Percentiles rank a stretch among this genome's conserved stretches.
Conservation (phyloP, 805 yeast genomes). For the Wickerhamomyces strasburgensis region DNA sequence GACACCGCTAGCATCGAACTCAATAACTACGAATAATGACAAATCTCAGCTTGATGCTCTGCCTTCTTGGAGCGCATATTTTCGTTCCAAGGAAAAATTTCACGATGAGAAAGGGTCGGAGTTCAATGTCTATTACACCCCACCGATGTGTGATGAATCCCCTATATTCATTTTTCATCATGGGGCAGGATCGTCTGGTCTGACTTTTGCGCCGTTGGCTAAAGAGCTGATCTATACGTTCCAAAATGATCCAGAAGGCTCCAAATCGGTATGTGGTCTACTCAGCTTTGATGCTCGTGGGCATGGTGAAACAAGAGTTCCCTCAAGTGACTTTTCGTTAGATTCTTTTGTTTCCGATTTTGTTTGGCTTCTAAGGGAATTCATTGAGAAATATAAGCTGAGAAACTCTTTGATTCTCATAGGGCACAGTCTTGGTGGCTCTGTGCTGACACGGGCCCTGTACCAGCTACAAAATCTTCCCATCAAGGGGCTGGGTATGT, state of each 20-base stretch:
- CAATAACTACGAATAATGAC: not conserved
- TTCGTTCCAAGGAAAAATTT: constrained; percentile 25
- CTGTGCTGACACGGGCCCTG: constrained; percentile 61
- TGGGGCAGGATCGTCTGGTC: constrained; percentile 90
- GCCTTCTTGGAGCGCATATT: constrained; percentile 30
- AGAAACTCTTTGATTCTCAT: constrained; percentile 46
- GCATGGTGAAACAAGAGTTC: constrained; percentile 56
- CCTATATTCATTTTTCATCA: constrained; percentile 79
- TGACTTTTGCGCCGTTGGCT: constrained; percentile 63
- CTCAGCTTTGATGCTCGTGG: constrained; percentile 80
- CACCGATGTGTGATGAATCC: constrained; percentile 38
- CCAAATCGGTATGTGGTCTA: constrained; percentile 49
- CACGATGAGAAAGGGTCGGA: constrained; percentile 21
- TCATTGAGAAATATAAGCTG: constrained; percentile 25
- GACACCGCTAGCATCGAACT: not conserved
- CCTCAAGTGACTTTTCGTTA: constrained; percentile 38
- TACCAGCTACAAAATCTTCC: constrained; percentile 18
- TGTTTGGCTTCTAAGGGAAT: constrained; percentile 37
- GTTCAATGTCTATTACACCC: constrained; percentile 54
- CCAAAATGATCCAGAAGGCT: constrained; percentile 14
- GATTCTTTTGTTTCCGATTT: constrained; percentile 57
- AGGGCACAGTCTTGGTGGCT: constrained; percentile 94
- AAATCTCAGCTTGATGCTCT: not conserved
- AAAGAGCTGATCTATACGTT: constrained; percentile 28
- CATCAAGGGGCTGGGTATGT: constrained; percentile 65